Percentiles rank a stretch among this genome's conserved stretches.
Evolutionary conservation across 2,329 filamentous ascomycete species (phyloP).

Genomic region (Xylariales sp.): DNA sequence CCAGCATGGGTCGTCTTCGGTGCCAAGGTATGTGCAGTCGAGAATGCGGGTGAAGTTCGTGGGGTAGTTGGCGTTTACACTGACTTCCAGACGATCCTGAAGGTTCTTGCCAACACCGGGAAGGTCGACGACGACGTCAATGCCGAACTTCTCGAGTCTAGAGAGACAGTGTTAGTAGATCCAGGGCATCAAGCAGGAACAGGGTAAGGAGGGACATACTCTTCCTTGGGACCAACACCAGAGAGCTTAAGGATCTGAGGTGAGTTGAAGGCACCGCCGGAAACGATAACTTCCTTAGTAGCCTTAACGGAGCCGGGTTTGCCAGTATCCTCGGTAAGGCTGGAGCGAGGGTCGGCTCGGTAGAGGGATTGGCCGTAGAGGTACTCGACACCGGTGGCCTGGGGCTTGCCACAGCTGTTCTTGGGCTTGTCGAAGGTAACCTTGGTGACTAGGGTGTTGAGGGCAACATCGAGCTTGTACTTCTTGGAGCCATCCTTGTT

Average conservation of each 20-base stretch:
- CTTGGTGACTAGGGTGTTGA: slow-evolving; percentile 59
- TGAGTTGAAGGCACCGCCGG: slow-evolving; percentile 64
- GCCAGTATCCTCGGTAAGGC: slow-evolving; percentile 40
- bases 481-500: slow-evolving; percentile 60
- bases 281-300: slow-evolving; percentile 61
- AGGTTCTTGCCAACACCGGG: slow-evolving; percentile 71
- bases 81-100: slow-evolving; percentile 65
- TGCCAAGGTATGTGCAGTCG: slow-evolving; percentile 50
- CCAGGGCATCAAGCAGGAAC: not conserved
- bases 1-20: slow-evolving; percentile 52
- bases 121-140: slow-evolving; percentile 60
- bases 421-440: slow-evolving; percentile 54
- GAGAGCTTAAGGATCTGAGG: slow-evolving; percentile 65
- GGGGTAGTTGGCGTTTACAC: slow-evolving; percentile 56
- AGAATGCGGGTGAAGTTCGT: slow-evolving; percentile 54
- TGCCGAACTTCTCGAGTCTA: slow-evolving; percentile 49
- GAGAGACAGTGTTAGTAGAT: slow-evolving; percentile 14
- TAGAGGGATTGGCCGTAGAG: slow-evolving; percentile 60
- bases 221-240: slow-evolving; percentile 56
- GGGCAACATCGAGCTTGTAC: slow-evolving; percentile 67
- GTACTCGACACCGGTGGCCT: slow-evolving; percentile 61
- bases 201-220: slow-evolving; percentile 41
- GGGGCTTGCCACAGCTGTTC: slow-evolving; percentile 51
- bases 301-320: slow-evolving; percentile 52
- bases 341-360: slow-evolving; percentile 55